A percentile compares a stretch with the other conserved stretches of the same genome.
Evolutionary conservation across 2,329 filamentous ascomycete genomes (phyloP).

Genomic region (Penicillium thymicola): DNA sequence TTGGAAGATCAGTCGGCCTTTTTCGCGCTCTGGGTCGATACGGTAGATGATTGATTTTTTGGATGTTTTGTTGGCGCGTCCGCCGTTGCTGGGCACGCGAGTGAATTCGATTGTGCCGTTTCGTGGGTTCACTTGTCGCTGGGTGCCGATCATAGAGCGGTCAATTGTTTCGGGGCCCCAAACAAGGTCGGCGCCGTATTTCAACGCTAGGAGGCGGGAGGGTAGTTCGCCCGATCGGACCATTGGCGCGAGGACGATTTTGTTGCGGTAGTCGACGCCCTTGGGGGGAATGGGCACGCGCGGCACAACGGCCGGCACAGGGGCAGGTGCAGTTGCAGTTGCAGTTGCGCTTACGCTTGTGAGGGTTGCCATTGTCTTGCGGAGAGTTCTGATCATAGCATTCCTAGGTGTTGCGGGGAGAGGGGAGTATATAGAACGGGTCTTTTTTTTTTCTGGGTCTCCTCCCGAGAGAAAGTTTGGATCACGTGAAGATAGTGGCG

Average conservation of each 20-base stretch:
- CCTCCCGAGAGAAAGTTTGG: neutral
- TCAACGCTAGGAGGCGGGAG: conserved; percentile 79
- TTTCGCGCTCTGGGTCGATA: conserved; percentile 74
- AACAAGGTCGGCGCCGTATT: conserved; percentile 94
- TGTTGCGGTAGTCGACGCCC: conserved; percentile 91
- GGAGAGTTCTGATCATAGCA: conserved; percentile 44
- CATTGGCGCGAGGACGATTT: conserved; percentile 95
- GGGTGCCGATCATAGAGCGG: conserved; percentile 83
- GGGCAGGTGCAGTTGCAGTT: conserved; percentile 24
- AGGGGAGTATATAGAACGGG: neutral
- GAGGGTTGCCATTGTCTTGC: conserved; percentile 54
- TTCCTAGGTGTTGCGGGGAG: conserved; percentile 15
- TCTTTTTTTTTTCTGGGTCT: conserved; percentile 9
- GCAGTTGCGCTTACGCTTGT: too few species aligned
- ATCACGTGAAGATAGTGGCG: conserved; percentile 18
- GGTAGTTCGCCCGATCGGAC: conserved; percentile 95
- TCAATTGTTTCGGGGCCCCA: conserved; percentile 98
- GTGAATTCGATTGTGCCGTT: conserved; percentile 83
- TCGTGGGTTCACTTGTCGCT: conserved; percentile 69
- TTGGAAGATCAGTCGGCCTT: conserved; percentile 77
- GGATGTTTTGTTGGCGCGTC: conserved; percentile 32
- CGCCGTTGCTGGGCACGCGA: conserved; percentile 68
- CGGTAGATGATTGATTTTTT: conserved; percentile 76
- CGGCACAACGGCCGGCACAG: conserved; percentile 45
- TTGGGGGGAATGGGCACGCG: conserved; percentile 79